phyloP scores from a whole-genome alignment of 108 stramenopile species.

The Nitzschia inconspicua region DNA sequence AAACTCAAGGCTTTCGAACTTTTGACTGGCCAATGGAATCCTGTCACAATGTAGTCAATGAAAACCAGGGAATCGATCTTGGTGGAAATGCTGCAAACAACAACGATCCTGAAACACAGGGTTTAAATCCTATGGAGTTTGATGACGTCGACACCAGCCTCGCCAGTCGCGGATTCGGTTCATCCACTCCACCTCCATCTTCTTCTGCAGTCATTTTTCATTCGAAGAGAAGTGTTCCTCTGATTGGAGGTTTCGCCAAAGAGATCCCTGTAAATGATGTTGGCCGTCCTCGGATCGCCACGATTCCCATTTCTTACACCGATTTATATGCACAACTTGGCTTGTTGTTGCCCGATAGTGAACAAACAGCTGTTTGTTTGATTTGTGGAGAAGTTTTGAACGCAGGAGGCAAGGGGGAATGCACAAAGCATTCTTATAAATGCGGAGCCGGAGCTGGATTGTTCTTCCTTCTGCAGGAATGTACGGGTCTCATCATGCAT shows the following conservation, averaged over 20 bases:
- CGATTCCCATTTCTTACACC: conserved; percentile 81
- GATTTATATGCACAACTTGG: conserved; percentile 82
- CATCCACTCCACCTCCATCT: not conserved
- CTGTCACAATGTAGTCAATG: conserved; percentile 5
- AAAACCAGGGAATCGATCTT: conserved; percentile 22
- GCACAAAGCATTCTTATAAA: conserved; percentile 78
- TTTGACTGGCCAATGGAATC: conserved; percentile 65
- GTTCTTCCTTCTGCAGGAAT: conserved; percentile 93
- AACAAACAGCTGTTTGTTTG: conserved; percentile 82
- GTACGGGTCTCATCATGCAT: conserved; percentile 84
- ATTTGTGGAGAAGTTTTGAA: conserved; percentile 86
- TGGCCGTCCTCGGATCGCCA: conserved; percentile 41
- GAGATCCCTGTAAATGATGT: conserved; percentile 1
- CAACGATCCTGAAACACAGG: not conserved
- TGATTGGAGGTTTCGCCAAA: conserved; percentile 42
- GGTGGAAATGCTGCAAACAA: not conserved
- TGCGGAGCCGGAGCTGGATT: conserved; percentile 91
- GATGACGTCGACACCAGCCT: conserved; percentile 5
- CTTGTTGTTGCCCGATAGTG: conserved; percentile 61
- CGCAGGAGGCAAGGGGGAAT: conserved; percentile 82
- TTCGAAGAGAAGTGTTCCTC: conserved; percentile 46
- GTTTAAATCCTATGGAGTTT: conserved; percentile 26
- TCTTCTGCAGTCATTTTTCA: conserved; percentile 32
- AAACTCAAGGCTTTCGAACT: conserved; percentile 52
- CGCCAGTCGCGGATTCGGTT: not conserved